Evolutionary conservation across 768 basidiomycete genomes (phyloP), one percentile per base, ranked within the genome.

Genomic region (Boletus sp.): DNA sequence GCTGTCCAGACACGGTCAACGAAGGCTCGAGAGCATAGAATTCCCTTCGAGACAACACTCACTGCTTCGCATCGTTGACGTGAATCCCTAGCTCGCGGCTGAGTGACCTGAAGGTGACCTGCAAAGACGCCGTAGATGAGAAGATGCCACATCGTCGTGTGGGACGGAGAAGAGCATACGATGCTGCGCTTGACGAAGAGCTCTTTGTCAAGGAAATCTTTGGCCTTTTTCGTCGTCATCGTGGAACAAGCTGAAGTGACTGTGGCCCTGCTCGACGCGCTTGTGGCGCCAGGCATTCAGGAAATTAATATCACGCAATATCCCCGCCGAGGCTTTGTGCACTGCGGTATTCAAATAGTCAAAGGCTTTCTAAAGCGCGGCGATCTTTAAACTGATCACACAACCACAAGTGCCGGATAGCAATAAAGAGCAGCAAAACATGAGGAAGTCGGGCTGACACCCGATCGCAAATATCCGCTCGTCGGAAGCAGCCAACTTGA

Each of bases 51-150:
- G 10, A 18, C 7, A 32, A 30, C 8, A 8, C 66, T 55, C 50
- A 92, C 91, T 85, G 87, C 68, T 92, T 93, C 18, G 91, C 90
- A 37, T 73, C 73, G 69, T 91, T 89, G 64, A 92, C 89, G 64
- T 92, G 86, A 52, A 92, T 77, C 0, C 77, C 77, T 44, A 90
- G 77, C 40, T 81, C 82, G 60, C 89, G 81, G 64, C 91, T 92
- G 48, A 93, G 77, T 5, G 83, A 85, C 37, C 90, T 81, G 70
- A 83, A 93, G 5, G 91, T 93, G 56, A 93, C 88, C 90, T 92
- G 57, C 35, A 46, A 32, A 49, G 37, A 39, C 47, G 29, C 2
- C 14, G 9, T 35, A 3, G 48, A 30, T 49, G 52, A 51, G 54
- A 32, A 41, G 58, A 9, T 56, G 46, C 9, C 24, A 24, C 32